Base-by-base conservation (phyloP, 768 basidiomycete species). In the Mycena haematopus region DNA sequence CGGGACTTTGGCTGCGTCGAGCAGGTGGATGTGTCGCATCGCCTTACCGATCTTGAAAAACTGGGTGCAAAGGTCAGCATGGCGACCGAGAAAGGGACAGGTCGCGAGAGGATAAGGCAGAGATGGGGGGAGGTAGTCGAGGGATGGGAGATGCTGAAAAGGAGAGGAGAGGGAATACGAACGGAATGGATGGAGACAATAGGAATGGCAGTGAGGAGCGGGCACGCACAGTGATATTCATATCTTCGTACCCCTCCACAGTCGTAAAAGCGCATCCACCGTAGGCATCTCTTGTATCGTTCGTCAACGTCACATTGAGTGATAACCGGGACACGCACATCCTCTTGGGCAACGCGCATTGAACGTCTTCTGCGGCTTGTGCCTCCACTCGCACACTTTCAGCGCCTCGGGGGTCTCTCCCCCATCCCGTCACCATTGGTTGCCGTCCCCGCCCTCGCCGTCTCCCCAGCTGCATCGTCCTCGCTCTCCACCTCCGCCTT, bases 381-480 rank as follows among this genome's bases (percentile, higher is more conserved):
- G 94, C 68, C 95, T 82, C 95, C 95, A 96, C 60, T 92, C 91
- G 71, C 91, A 88, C 69, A 96, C 93, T 73, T 89, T 78, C 25
- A 75, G 53, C 33, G 85, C 84, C 55, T 82, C 80, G 1, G 93
- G 93, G 71, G 62, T 40, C 54, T 76, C 77, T 84, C 79, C 56
- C 17, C 38, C 64, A 84, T 85, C 71, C 84, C 83, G 70, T 78
- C 81, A 19, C 71, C 64, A 40, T 52, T 76, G 76, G 84, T 80
- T 81, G 46, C 74, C 84, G 70, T 85, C 86, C 56, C 84, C 78
- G 27, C 80, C 81, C 35, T 65, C 77, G 70, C 77, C 81, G 49
- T 80, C 86, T 86, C 86, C 62, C 89, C 89, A 74, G 88, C 89
- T 11, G 85, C 24, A n/a, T n/a, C n/a, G n/a, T n/a, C n/a, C n/a